These are phyloP conservation scores for Neoboletus subvelutipes DNA, from an alignment of 768 basidiomycete genomes.

Conservation along the genomic window DNA sequence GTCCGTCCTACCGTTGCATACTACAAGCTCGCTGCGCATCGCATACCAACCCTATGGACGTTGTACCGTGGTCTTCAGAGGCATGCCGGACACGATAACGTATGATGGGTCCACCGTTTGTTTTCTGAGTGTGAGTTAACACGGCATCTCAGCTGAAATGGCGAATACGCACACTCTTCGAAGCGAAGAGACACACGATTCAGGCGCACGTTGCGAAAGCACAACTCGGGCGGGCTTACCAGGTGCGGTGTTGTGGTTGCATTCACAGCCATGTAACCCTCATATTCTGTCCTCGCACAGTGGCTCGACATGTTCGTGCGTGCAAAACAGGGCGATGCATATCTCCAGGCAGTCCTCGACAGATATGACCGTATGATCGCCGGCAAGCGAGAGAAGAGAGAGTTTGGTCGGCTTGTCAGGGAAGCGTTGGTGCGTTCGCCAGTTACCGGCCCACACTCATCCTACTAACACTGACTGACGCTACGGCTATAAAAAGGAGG, in stretches of 20 bases:
- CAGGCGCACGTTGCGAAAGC: conserved; percentile 48
- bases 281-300: conserved; percentile 23
- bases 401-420: conserved; percentile 45
- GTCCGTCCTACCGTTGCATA: conserved; percentile 64
- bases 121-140: not conserved
- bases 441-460: not conserved
- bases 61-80: conserved; percentile 71
- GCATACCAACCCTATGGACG: conserved; percentile 72
- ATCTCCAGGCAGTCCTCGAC: conserved; percentile 44
- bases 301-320: conserved; percentile 57
- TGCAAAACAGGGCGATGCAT: conserved; percentile 53
- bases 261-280: not conserved
- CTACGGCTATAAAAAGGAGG: conserved; percentile 43
- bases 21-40: conserved; percentile 67
- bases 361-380: conserved; percentile 62
- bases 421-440: conserved; percentile 50
- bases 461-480: not conserved
- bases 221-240: conserved; percentile 53
- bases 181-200: conserved; percentile 50
- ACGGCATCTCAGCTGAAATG: conserved; percentile 48
- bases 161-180: conserved; percentile 56
- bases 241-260: conserved; percentile 39
- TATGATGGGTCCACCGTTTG: conserved; percentile 32
- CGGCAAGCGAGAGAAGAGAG: conserved; percentile 46
- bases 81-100: conserved; percentile 53